phyloP scores from a whole-genome alignment of 2,329 filamentous ascomycete genomes.

The Cladophialophora yegresii region DNA sequence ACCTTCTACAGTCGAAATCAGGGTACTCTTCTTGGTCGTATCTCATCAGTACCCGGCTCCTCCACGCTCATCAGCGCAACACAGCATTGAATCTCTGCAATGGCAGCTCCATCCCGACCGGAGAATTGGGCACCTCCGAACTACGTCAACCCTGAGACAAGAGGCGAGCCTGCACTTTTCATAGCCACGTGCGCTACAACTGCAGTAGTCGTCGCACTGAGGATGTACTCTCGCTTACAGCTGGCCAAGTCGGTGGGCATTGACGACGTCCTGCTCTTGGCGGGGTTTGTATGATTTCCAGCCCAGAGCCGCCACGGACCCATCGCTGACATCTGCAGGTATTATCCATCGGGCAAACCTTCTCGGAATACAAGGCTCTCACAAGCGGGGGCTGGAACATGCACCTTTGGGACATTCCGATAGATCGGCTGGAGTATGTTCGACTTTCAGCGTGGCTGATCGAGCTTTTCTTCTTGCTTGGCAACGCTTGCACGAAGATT shows the following conservation, averaged over 20 bases:
- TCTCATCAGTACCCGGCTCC: not conserved
- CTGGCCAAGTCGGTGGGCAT: constrained; percentile 17
- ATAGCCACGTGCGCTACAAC: constrained; percentile 16
- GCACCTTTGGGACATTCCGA: constrained; percentile 28
- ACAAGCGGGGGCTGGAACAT: constrained; percentile 27
- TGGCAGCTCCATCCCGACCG: constrained; percentile 6
- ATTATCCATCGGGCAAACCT: constrained; percentile 27
- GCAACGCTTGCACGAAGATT: constrained; percentile 25
- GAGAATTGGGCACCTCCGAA: constrained; percentile 24
- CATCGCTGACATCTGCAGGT: constrained; percentile 13
- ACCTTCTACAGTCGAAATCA: not conserved
- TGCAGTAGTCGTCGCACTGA: constrained; percentile 17
- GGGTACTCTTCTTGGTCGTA: not conserved
- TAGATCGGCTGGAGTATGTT: constrained; percentile 12
- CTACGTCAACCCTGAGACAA: constrained; percentile 18
- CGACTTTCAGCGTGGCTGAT: constrained; percentile 27
- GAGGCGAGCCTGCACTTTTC: constrained; percentile 21
- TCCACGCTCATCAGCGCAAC: not conserved
- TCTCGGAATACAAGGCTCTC: constrained; percentile 23
- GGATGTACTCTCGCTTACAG: constrained; percentile 22
- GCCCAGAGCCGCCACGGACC: not conserved
- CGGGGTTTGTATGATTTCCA: constrained; percentile 21
- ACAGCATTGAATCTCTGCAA: not conserved
- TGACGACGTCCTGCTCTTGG: constrained; percentile 27
- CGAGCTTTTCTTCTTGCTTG: constrained; percentile 28